A percentile compares a stretch with the other conserved stretches of the same genome.
phyloP scores from a whole-genome alignment of 2,329 filamentous ascomycete genomes.

The Exophiala mesophila region DNA sequence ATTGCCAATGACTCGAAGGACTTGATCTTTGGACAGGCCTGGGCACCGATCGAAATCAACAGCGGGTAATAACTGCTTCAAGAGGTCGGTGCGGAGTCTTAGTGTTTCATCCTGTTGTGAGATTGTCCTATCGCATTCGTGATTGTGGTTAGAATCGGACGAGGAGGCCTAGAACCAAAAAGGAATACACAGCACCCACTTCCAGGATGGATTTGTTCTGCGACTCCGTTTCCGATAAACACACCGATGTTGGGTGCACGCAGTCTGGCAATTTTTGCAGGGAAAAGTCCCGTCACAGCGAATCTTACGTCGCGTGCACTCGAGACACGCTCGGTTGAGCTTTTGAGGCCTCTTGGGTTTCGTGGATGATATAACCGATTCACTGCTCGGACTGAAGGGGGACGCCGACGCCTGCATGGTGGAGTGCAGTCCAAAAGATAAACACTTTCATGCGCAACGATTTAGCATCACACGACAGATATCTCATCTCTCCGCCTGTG shows the following conservation, averaged over 20 bases:
- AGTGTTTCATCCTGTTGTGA: background rate
- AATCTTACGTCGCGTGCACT: background rate
- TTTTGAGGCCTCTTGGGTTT: too few species aligned
- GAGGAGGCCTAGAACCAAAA: too few species aligned
- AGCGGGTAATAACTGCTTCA: background rate
- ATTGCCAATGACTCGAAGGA: background rate
- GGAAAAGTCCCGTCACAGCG: background rate
- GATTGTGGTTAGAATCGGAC: too few species aligned
- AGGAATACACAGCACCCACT: background rate
- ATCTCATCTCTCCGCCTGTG: too few species aligned
- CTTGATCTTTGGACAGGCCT: background rate
- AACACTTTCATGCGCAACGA: too few species aligned
- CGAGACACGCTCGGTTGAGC: background rate
- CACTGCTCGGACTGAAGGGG: too few species aligned
- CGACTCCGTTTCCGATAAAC: background rate
- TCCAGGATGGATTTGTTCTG: slow-evolving; percentile 1
- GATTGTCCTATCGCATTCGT: too few species aligned
- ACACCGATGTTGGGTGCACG: background rate
- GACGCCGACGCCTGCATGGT: too few species aligned
- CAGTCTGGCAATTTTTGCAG: background rate
- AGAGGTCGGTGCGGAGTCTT: background rate
- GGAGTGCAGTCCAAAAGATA: too few species aligned
- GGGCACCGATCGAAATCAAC: background rate
- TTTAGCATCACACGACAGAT: too few species aligned
- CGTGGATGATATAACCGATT: too few species aligned